Base-by-base conservation (phyloP, 2,329 filamentous ascomycete species). In the Trichoderma pleuroti region DNA sequence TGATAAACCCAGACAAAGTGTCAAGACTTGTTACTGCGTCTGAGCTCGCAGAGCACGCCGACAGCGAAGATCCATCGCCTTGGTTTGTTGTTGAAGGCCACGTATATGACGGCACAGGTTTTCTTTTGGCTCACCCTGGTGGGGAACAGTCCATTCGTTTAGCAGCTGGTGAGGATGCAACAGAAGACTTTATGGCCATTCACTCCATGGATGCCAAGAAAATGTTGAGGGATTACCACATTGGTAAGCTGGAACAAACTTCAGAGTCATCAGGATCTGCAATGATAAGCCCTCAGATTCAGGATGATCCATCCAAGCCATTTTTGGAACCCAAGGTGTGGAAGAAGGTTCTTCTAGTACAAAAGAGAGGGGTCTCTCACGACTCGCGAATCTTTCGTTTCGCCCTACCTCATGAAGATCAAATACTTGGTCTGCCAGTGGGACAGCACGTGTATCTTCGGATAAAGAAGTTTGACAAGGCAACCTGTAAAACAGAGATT, bases 81-180 rank as follows among this genome's bases (percentile, higher is more conserved):
- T 97, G 94, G 93, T 97, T 98, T 76, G 90, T 97, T 5, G 86
- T 98, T 12, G 90, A 94, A 71, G 92, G 93, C 0, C 90, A 98
- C 76, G 93, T 98, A 0, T 98, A 97, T 75, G 91, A 97, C 76
- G 94, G 94, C 6, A 94, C 92, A 1, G 81, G 82, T 2, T 98
- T 96, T 78, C 82, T 98, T 21, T 6, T 12, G 2, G 7, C 79
- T 79, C 63, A 66, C 7, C 63, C 63, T 30, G 63, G 63, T 4
- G 63, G 63, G 30, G 63, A 66, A 14, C 63, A 66, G 34, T 66
- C 63, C 0, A 84, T 96, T 10, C 94, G 94, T 10, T 84, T 97
- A 0, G 93, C 93, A 0, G 89, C 92, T 0, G 94, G 94, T 18
- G 93, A 97, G 77, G 94, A 98, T 80, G 83, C 97, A 1, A 92